Evolutionary conservation across 305 asterid genomes (phyloP), one percentile per base, ranked within the genome.

Genomic region (Fraxinus latifolia): DNA sequence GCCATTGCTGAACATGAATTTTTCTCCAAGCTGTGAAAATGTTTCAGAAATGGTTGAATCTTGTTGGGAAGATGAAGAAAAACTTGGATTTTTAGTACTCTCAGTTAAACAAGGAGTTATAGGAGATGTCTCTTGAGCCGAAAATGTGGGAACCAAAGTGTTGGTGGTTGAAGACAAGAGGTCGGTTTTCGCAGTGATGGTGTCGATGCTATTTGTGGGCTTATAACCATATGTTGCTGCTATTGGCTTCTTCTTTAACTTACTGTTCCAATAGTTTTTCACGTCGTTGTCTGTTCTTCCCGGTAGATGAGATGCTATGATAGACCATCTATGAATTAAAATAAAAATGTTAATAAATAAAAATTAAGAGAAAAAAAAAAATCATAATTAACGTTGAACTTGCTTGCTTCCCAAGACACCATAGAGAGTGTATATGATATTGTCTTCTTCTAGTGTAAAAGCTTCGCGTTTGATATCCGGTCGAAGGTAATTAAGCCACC

Each of bases 221-320:
- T 44, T 12, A 44, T 50, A 50, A 15, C 62, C 7, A 76, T 58
- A 19, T 14, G 55, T n/a, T 34, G 55, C 83, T 80, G 77, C 34
- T 32, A 47, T 8, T 65, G 37, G 0, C 39, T 77, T 78, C 81
- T 83, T 86, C 83, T 81, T 86, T 71, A 83, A 53, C 32, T 74
- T 83, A 29, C 81, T 73, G 39, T 83, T 83, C 88, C 88, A 86
- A 32, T 83, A 70, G 72, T 86, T 86, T 42, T 86, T 86, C 39
- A 86, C 76, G 34, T 86, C 86, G 67, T 83, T 86, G 74, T 86
- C 86, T 83, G 88, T 83, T 72, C 88, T 86, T 74, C 86, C 86
- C 11, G 82, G 77, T 37, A 86, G 81, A 31, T 86, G 82, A 21
- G 88, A 80, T 31, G 86, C 86, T 67, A 86, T 86, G 29, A 75